Conservation (phyloP, 306 rosid species). For the Dalbergia oliveri region DNA sequence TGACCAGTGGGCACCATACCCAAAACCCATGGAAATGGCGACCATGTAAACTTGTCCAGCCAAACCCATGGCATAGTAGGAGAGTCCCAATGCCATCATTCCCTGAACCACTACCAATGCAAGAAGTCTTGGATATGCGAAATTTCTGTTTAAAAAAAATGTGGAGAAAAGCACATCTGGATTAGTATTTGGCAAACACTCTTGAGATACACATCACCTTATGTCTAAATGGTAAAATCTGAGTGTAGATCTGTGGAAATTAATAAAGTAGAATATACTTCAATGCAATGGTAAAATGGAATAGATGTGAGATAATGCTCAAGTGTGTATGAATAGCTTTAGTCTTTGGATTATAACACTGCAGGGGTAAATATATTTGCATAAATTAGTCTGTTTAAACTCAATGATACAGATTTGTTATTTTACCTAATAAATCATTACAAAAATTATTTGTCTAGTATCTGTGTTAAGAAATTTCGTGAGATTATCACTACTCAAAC, state of each 20-base stretch:
- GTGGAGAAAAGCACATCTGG: background rate
- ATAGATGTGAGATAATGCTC: background rate
- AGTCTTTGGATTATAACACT: background rate
- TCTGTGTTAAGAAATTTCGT: background rate
- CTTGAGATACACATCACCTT: background rate
- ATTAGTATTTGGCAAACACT: background rate
- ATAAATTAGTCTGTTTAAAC: background rate
- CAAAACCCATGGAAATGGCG: conserved; percentile 57
- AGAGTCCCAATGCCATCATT: conserved; percentile 52
- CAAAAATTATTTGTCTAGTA: background rate
- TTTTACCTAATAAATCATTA: no score
- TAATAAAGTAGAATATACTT: no score
- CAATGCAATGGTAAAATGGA: background rate
- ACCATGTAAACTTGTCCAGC: conserved; percentile 55
- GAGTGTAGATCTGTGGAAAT: background rate
- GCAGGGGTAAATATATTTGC: background rate
- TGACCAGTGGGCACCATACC: conserved; percentile 65
- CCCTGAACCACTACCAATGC: conserved; percentile 52
- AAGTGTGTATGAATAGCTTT: no score
- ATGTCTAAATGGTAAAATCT: background rate
- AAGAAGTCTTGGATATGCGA: conserved; percentile 50
- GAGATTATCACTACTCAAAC: background rate
- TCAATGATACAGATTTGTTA: background rate
- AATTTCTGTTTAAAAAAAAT: conserved; percentile 41
- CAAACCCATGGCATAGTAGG: conserved; percentile 50